Percentiles rank a stretch among this genome's conserved stretches.
Evolutionary conservation across 2,329 filamentous ascomycete species (phyloP).

Genomic region (Metarhizium anisopliae): DNA sequence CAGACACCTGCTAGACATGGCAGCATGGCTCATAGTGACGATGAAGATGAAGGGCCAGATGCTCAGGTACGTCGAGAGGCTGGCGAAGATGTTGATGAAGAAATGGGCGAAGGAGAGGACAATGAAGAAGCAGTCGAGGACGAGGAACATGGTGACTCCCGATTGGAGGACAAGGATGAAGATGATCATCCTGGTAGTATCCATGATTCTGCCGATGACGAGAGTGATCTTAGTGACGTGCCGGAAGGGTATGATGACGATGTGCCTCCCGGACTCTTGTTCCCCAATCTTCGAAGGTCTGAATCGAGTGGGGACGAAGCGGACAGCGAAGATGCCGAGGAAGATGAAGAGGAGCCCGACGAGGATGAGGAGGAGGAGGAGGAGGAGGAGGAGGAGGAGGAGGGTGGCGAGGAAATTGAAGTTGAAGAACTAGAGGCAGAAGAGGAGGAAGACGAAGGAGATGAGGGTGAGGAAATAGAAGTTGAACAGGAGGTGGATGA

Average conservation of each 20-base stretch:
- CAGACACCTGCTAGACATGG: constrained; percentile 26
- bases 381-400: constrained; percentile 13
- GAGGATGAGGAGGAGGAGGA: constrained; percentile 14
- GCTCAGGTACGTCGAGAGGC: constrained; percentile 27
- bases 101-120: constrained; percentile 33
- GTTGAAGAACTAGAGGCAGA: constrained; percentile 7
- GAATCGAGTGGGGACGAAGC: constrained; percentile 27
- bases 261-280: constrained; percentile 42
- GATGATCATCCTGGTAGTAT: constrained; percentile 40
- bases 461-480: constrained; percentile 8
- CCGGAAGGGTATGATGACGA: constrained; percentile 50
- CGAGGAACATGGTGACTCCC: constrained; percentile 20
- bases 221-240: constrained; percentile 61
- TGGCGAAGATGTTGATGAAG: constrained; percentile 23
- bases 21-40: constrained; percentile 30
- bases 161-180: constrained; percentile 18
- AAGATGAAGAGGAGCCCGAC: constrained; percentile 17
- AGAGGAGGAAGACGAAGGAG: constrained; percentile 6
- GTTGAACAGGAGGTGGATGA: constrained; percentile 7
- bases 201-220: constrained; percentile 58
- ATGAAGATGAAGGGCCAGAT: constrained; percentile 32
- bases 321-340: constrained; percentile 20
- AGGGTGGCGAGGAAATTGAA: constrained; percentile 10
- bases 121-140: constrained; percentile 19
- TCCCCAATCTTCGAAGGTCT: constrained; percentile 34